Conservation (phyloP, 805 yeast species). For the Candida boidinii region DNA sequence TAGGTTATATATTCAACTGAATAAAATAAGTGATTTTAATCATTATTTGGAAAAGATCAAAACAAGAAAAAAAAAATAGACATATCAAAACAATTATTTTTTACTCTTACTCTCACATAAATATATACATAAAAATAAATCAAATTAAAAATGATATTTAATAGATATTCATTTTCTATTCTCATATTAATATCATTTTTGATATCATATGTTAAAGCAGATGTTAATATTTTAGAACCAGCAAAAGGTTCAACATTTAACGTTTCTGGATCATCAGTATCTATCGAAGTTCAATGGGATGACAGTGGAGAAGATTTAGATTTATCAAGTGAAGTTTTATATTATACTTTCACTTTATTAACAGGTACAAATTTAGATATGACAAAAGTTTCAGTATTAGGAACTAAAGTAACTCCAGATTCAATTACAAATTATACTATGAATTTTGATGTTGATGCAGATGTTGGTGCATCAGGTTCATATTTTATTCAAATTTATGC, state of each 20-base stretch:
- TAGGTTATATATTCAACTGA: too few relatives aligned
- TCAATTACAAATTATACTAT: conserved; percentile 26
- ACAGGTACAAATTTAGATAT: conserved; percentile 55
- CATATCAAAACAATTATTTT: too few relatives aligned
- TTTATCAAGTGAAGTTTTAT: conserved; percentile 31
- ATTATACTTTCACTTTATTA: conserved; percentile 50
- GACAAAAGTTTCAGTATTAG: conserved; percentile 27
- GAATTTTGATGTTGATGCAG: conserved; percentile 33
- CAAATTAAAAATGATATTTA: too few relatives aligned
- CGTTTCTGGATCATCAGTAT: conserved; percentile 28
- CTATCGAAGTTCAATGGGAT: conserved; percentile 46
- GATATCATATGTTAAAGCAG: conserved; percentile 24
- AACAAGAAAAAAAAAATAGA: too few relatives aligned
- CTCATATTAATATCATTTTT: too few relatives aligned
- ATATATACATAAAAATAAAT: too few relatives aligned
- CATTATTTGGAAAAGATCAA: too few relatives aligned
- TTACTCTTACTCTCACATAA: too few relatives aligned
- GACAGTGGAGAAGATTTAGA: conserved; percentile 37
- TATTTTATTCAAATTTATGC: conserved; percentile 69
- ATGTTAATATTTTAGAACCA: conserved; percentile 38
- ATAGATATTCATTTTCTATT: too few relatives aligned
- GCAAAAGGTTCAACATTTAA: conserved; percentile 27
- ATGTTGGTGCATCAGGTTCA: conserved; percentile 51
- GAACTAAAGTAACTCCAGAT: conserved; percentile 19
- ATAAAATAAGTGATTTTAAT: too few relatives aligned